A percentile compares a stretch with the other conserved stretches of the same genome.
Conservation (phyloP, 257 asterid species). For the Solanum sparsipilum region DNA sequence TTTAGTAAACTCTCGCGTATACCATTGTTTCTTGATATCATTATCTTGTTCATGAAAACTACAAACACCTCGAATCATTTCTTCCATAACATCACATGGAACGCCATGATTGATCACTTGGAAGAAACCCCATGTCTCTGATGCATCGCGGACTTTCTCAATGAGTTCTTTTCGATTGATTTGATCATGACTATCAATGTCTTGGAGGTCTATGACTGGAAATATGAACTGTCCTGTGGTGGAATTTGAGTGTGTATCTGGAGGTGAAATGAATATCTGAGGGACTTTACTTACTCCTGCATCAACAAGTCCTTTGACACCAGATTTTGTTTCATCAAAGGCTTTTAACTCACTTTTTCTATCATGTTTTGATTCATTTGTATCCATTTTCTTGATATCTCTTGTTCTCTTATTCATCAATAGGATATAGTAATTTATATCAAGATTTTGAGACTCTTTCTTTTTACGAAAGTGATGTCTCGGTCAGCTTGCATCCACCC, state of each 20-base stretch:
- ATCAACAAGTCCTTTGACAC: conserved; percentile 23
- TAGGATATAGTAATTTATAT: background rate
- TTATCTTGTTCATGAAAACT: conserved; percentile 15
- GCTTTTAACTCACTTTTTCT: conserved; percentile 9
- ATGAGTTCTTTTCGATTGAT: background rate
- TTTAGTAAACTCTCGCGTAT: conserved; percentile 9
- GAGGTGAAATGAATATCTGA: conserved; percentile 5
- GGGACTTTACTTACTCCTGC: conserved; percentile 15
- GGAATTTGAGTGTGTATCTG: background rate
- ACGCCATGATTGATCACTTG: conserved; percentile 20
- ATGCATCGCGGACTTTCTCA: conserved; percentile 5
- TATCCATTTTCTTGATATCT: background rate
- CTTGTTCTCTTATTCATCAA: background rate
- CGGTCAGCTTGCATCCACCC: rapidly evolving
- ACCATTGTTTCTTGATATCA: conserved; percentile 11
- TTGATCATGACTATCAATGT: background rate
- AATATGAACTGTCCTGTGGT: background rate
- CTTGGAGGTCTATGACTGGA: conserved; percentile 15
- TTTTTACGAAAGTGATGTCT: background rate
- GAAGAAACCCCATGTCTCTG: conserved; percentile 20
- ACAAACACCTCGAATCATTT: conserved; percentile 11
- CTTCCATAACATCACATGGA: conserved; percentile 1
- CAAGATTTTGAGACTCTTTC: background rate
- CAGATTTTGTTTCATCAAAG: conserved; percentile 19
- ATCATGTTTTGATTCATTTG: background rate